Evolutionary conservation across 495 filamentous ascomycete genomes (phyloP), one percentile per base, ranked within the genome.

Genomic region (Penicillium argentinense): DNA sequence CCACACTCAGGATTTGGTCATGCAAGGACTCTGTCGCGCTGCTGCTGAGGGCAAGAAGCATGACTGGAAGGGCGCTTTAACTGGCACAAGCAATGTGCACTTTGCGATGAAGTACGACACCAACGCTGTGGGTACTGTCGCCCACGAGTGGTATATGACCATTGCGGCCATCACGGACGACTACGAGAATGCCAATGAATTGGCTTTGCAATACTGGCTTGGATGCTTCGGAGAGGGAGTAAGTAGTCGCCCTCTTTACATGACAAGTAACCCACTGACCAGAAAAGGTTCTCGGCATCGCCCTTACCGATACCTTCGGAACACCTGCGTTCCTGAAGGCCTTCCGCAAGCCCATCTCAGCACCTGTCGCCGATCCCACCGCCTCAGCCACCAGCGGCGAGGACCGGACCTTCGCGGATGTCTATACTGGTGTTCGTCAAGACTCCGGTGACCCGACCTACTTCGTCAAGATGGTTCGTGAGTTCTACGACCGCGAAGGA

Each of bases 131-230:
- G 93, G 93, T 12, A 98, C 93, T 2, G 91, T 98, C 1, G 93
- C 95, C 0, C 93, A 98, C 53, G 93, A 98, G 68, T 98, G 95
- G 95, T 97, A 96, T 71, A 98, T 98, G 93, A 89, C 88, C 29
- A 89, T 95, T 42, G 93, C 93, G 12, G 91, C 93, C 25, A 87
- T 96, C 57, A 91, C 87, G 3, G 76, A 87, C 44, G 82, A 96
- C 67, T 98, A 97, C 56, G 71, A 76, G 50, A 77, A 78, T 39
- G 89, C 95, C 5, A 96, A 89, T 45, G 89, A 92, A 63, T 76
- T 84, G 47, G 89, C 87, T 0, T 70, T 98, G 58, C 68, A 78
- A 38, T 88, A 91, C 61, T 98, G 93, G 93, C 76, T 96, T 14
- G 83, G 81, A 9, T 95, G 89, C 51, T 98, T 96, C 56, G 93